A percentile compares a stretch with the other conserved stretches of the same genome.
Conservation (phyloP, 2,329 filamentous ascomycete genomes). For the Aspergillus uvarum region DNA sequence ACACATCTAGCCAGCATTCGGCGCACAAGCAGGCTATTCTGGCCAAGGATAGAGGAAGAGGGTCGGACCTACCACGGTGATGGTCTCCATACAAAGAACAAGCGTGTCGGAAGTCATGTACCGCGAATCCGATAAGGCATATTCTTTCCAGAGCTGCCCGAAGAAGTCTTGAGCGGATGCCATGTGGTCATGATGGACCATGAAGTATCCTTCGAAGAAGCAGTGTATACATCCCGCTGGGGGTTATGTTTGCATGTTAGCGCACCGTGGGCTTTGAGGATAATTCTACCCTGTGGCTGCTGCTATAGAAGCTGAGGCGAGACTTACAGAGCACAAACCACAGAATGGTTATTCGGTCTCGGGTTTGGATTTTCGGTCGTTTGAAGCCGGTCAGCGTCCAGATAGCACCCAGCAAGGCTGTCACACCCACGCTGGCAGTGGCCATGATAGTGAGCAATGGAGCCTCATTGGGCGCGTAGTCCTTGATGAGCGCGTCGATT, state of each 20-base stretch:
- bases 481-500: slow-evolving; percentile 58
- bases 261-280: background rate
- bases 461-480: slow-evolving; percentile 66
- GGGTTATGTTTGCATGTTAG: slow-evolving; percentile 3
- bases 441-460: slow-evolving; percentile 59
- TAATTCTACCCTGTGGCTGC: background rate
- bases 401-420: slow-evolving; percentile 58
- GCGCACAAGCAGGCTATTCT: too few species aligned
- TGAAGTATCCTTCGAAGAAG: slow-evolving; percentile 84
- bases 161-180: slow-evolving; percentile 69
- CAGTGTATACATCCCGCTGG: slow-evolving; percentile 62
- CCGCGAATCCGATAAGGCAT: slow-evolving; percentile 79
- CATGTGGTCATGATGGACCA: slow-evolving; percentile 66
- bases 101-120: slow-evolving; percentile 81
- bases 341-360: slow-evolving; percentile 61
- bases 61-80: slow-evolving; percentile 65
- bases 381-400: slow-evolving; percentile 54
- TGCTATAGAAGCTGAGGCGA: background rate
- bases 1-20: slow-evolving; percentile 1
- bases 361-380: slow-evolving; percentile 53
- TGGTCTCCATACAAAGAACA: slow-evolving; percentile 81
- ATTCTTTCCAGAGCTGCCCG: slow-evolving; percentile 91
- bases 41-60: background rate
- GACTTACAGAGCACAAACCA: slow-evolving; percentile 72
- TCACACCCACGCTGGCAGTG: slow-evolving; percentile 59